phyloP scores from a whole-genome alignment of 768 basidiomycete species.

The Hebeloma cylindrosporum region DNA sequence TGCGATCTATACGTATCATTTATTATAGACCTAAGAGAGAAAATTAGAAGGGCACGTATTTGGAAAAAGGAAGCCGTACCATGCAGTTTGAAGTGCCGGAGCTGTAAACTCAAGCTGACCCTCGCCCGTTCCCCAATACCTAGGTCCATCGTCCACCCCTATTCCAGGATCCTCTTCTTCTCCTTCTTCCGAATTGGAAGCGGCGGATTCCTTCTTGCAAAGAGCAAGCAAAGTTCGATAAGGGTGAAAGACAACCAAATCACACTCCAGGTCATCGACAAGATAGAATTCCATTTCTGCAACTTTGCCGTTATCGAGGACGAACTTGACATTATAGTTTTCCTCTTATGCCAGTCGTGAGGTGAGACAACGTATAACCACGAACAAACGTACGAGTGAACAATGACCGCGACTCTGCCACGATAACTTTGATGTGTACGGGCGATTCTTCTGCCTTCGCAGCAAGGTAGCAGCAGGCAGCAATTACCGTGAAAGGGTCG shows the following conservation, averaged over 20 bases:
- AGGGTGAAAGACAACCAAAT: constrained; percentile 91
- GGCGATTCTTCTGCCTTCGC: constrained; percentile 98
- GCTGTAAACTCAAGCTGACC: constrained; percentile 77
- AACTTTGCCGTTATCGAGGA: constrained; percentile 84
- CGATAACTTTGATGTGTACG: constrained; percentile 89
- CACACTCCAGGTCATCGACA: constrained; percentile 94
- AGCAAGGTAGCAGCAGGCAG: constrained; percentile 93
- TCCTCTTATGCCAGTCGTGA: constrained; percentile 40
- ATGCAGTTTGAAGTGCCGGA: constrained; percentile 84
- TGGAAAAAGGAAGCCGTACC: constrained; percentile 48
- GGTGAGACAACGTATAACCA: not conserved
- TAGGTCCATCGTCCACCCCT: constrained; percentile 49
- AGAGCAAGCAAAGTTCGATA: constrained; percentile 85
- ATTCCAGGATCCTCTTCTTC: constrained; percentile 59
- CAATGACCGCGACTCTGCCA: constrained; percentile 74
- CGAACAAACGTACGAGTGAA: constrained; percentile 61
- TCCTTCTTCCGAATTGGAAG: constrained; percentile 43
- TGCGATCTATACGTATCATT: constrained; percentile 96
- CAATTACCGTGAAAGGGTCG: constrained; percentile 89
- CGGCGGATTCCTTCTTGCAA: constrained; percentile 55
- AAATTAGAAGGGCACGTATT: constrained; percentile 48
- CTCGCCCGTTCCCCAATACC: constrained; percentile 81
- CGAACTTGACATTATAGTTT: constrained; percentile 77
- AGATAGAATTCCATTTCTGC: constrained; percentile 99
- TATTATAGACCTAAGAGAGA: constrained; percentile 76